Evolutionary conservation across 2,329 filamentous ascomycete genomes (phyloP).

Genomic region (Colletotrichum scovillei): DNA sequence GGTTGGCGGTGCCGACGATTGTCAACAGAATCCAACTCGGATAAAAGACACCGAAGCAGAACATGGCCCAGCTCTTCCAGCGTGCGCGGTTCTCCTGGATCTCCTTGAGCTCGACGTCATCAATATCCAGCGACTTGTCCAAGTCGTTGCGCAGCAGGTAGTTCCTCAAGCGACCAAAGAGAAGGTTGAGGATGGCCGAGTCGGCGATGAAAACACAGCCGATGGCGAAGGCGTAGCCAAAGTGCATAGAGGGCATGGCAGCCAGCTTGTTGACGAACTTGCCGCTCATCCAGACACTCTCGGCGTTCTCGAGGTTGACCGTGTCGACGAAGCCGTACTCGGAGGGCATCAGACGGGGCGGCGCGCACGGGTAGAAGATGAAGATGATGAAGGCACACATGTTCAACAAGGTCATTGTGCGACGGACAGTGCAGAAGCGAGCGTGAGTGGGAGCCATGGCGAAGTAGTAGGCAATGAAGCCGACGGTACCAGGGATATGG

Average conservation of each 20-base stretch:
- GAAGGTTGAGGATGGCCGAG: slow-evolving; percentile 58
- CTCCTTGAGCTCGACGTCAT: slow-evolving; percentile 37
- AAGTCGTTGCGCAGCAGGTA: slow-evolving; percentile 29
- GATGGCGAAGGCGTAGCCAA: slow-evolving; percentile 66
- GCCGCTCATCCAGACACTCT: slow-evolving; percentile 75
- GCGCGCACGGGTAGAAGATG: slow-evolving; percentile 74
- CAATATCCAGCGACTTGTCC: slow-evolving; percentile 33
- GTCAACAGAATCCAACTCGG: slow-evolving; percentile 64
- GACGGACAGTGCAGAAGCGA: slow-evolving; percentile 50
- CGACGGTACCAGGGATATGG: slow-evolving; percentile 70
- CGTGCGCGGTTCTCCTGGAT: slow-evolving; percentile 40
- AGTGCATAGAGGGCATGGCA: slow-evolving; percentile 69
- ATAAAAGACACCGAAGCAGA: slow-evolving; percentile 59
- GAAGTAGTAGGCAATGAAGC: slow-evolving; percentile 74
- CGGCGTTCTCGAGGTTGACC: slow-evolving; percentile 60
- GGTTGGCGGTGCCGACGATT: slow-evolving; percentile 72
- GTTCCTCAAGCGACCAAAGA: slow-evolving; percentile 41
- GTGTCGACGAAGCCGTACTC: slow-evolving; percentile 72
- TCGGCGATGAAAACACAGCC: slow-evolving; percentile 65
- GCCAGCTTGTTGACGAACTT: slow-evolving; percentile 69
- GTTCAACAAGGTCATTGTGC: slow-evolving; percentile 67
- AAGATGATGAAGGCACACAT: slow-evolving; percentile 70
- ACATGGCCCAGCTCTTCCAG: slow-evolving; percentile 43
- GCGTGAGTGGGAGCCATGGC: slow-evolving; percentile 59
- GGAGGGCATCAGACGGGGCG: slow-evolving; percentile 68